Percentiles rank a stretch among this genome's conserved stretches.
These are phyloP conservation scores for Patellaria atrata DNA, from an alignment of 495 filamentous ascomycete species.

Conservation along the genomic window DNA sequence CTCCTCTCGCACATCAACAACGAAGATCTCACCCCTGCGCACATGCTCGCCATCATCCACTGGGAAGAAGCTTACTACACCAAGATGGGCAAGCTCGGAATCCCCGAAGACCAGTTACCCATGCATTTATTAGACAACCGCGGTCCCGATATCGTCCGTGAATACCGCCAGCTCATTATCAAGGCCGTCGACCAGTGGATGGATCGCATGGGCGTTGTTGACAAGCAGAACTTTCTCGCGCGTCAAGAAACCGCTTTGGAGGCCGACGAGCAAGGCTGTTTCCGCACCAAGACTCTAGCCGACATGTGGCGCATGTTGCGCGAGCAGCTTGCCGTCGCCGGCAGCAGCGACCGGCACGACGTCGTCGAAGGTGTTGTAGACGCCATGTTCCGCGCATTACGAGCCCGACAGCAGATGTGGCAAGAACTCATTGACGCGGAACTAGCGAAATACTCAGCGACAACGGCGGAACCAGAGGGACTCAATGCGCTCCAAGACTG, in stretches of 20 bases:
- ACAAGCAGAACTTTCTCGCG: slow-evolving; percentile 63
- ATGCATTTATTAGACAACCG: slow-evolving; percentile 80
- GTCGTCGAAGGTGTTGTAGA: slow-evolving; percentile 88
- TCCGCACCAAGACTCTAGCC: slow-evolving; percentile 76
- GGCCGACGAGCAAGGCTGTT: slow-evolving; percentile 69
- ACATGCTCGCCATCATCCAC: slow-evolving; percentile 79
- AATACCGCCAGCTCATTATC: slow-evolving; percentile 90
- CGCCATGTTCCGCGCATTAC: slow-evolving; percentile 78
- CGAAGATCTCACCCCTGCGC: slow-evolving; percentile 55
- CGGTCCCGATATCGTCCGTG: slow-evolving; percentile 74
- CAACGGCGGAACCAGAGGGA: slow-evolving; percentile 46
- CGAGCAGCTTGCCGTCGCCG: slow-evolving; percentile 73
- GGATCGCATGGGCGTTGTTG: slow-evolving; percentile 69
- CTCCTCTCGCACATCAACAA: slow-evolving; percentile 70
- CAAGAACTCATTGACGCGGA: slow-evolving; percentile 82
- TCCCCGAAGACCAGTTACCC: slow-evolving; percentile 46
- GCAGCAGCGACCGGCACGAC: slow-evolving; percentile 65
- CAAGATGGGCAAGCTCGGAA: slow-evolving; percentile 81
- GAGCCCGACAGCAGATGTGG: slow-evolving; percentile 68
- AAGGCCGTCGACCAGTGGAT: slow-evolving; percentile 96
- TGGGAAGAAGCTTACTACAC: slow-evolving; percentile 93
- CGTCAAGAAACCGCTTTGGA: slow-evolving; percentile 67
- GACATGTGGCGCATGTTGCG: slow-evolving; percentile 97
- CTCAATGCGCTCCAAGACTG: slow-evolving; percentile 77
- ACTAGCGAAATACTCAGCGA: slow-evolving; percentile 49